Evolutionary conservation across 2,329 filamentous ascomycete genomes (phyloP).

Genomic region (Colletotrichum eremochloae): DNA sequence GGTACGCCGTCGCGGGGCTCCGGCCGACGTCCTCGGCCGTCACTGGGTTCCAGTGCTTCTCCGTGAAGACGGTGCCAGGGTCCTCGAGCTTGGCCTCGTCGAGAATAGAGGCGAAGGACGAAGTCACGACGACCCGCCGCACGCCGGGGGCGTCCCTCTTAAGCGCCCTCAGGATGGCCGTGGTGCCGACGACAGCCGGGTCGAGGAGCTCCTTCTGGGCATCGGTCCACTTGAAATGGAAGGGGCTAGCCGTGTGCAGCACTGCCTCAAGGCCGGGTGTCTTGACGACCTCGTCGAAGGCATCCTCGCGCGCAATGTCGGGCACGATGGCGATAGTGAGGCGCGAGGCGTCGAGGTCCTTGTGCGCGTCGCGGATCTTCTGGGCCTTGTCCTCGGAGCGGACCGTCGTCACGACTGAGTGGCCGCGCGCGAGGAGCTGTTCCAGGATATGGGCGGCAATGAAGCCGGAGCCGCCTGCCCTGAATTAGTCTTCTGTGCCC

Average conservation of each 20-base stretch:
- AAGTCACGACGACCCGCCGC: conserved; percentile 77
- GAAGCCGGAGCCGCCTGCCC: conserved; percentile 64
- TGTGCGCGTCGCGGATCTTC: conserved; percentile 64
- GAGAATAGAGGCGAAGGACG: conserved; percentile 68
- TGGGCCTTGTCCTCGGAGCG: conserved; percentile 67
- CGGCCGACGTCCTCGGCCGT: conserved; percentile 59
- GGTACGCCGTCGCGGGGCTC: conserved; percentile 61
- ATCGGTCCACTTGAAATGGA: conserved; percentile 67
- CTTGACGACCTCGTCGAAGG: conserved; percentile 76
- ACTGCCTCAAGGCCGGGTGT: conserved; percentile 66
- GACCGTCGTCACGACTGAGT: conserved; percentile 69
- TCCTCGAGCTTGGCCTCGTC: conserved; percentile 54
- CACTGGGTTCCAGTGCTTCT: conserved; percentile 67
- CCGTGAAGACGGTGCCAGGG: conserved; percentile 58
- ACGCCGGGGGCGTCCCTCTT: conserved; percentile 70
- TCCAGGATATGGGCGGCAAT: conserved; percentile 69
- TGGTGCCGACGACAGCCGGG: conserved; percentile 71
- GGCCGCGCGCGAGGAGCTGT: conserved; percentile 63
- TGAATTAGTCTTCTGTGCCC: background rate
- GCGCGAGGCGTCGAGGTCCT: conserved; percentile 56
- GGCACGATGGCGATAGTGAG: conserved; percentile 74
- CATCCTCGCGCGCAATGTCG: conserved; percentile 79
- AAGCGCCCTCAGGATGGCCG: conserved; percentile 79
- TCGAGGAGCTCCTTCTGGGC: conserved; percentile 67
- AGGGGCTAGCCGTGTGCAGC: conserved; percentile 72